phyloP scores from a whole-genome alignment of 495 filamentous ascomycete genomes.

The Penicillium chermesinum region DNA sequence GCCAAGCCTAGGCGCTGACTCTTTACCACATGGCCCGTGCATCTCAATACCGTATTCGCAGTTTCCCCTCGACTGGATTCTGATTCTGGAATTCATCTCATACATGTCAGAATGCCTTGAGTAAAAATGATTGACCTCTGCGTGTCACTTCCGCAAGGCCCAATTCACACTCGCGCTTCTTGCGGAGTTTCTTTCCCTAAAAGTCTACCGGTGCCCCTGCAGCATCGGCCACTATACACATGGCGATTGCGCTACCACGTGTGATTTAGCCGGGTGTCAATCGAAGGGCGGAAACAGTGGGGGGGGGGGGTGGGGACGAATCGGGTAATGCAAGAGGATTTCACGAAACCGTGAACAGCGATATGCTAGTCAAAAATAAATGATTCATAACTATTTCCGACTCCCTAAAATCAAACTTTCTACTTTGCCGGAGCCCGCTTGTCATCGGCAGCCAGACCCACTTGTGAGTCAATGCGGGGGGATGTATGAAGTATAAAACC shows the following conservation, averaged over 20 bases:
- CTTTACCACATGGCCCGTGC: background rate
- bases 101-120: background rate
- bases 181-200: slow-evolving; percentile 24
- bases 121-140: slow-evolving; percentile 23
- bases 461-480: background rate
- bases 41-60: background rate
- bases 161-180: slow-evolving; percentile 25
- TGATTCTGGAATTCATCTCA: background rate
- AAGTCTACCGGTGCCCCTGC: slow-evolving; percentile 58
- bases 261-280: slow-evolving; percentile 24
- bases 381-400: background rate
- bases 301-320: slow-evolving; percentile 10
- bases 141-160: slow-evolving; percentile 51
- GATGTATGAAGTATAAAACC: slow-evolving; percentile 1
- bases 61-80: background rate
- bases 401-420: background rate
- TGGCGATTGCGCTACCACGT: slow-evolving; percentile 38
- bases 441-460: slow-evolving; percentile 5
- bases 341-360: no score
- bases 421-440: background rate
- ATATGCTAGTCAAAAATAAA: background rate
- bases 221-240: slow-evolving; percentile 54
- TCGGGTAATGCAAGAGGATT: no score
- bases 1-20: background rate
- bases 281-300: slow-evolving; percentile 28